Evolutionary conservation across 176 grass and related monocot genomes (phyloP), one percentile per base, ranked within the genome.

Genomic region (Zoysia japonica): DNA sequence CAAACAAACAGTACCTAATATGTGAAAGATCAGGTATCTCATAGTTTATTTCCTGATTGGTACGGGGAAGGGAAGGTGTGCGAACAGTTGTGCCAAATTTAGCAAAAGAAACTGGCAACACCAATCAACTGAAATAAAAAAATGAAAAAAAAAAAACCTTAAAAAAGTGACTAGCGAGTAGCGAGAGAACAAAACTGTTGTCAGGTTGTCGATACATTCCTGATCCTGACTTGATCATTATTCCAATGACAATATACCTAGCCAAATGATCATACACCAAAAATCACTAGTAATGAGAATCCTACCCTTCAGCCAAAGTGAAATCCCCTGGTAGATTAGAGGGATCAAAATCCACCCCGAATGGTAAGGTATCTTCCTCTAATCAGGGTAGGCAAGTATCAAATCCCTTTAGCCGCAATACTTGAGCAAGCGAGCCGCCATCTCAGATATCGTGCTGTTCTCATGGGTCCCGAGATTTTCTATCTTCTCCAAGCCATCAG

Each of bases 401-500:
- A 56, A 17, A 15, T 5, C 53, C 9, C 48, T 52, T 10, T 52
- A 10, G 50, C 50, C 11, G 49, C 49, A 51, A 51, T 9, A 51
- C 49, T 2, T 13, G 11, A 51, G 49, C 49, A 51, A 51, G 49
- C 11, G 50, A 13, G 50, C 50, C 11, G 28, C 28, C 28, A 28
- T 28, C 28, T 28, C 28, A 28, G 28, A 90, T 62, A 91, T 84
- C 54, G 67, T 62, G 6, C 20, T 41, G 66, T 91, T 82, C 16
- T 85, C 81, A 79, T 91, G 81, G 86, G 71, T 91, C 72, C 80
- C 80, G 37, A 94, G 80, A 42, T 87, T 49, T 78, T 94, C 86
- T 76, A 94, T 89, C 81, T 89, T 91, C 41, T 91, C 92, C 77
- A 94, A 61, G 20, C 72, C 89, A 65, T 73, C 86, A 65, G 69